Percentiles rank a stretch among this genome's conserved stretches.
Evolutionary conservation across 495 filamentous ascomycete genomes (phyloP).

Genomic region (Aspergillus carlsbadensis): DNA sequence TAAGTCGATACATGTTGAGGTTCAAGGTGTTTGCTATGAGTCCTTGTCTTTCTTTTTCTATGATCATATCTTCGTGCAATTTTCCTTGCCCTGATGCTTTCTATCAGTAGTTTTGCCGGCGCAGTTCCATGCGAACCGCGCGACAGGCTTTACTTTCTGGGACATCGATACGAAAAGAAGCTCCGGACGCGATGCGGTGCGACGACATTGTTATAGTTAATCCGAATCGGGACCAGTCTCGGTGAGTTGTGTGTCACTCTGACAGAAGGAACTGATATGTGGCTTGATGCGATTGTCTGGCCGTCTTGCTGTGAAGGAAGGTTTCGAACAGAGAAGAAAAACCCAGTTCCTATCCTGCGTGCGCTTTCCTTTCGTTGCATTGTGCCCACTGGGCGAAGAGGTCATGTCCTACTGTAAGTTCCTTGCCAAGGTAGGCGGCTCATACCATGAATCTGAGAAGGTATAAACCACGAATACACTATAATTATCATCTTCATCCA

Average conservation of each 20-base stretch:
- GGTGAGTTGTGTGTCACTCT: constrained; percentile 10
- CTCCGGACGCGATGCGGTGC: not conserved
- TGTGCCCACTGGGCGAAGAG: not conserved
- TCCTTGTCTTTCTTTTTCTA: constrained; percentile 14
- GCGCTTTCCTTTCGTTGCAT: constrained; percentile 5
- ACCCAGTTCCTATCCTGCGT: not conserved
- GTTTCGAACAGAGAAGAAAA: not conserved
- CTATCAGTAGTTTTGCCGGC: constrained; percentile 11
- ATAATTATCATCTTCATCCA: not conserved
- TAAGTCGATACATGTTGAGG: constrained; percentile 45
- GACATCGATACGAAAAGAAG: constrained; percentile 2
- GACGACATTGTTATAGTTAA: not conserved
- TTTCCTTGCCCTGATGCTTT: constrained; percentile 13
- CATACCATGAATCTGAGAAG: not conserved
- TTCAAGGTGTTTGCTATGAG: constrained; percentile 28
- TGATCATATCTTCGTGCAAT: constrained; percentile 9
- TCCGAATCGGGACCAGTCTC: not conserved
- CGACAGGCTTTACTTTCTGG: constrained; percentile 6
- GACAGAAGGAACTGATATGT: constrained; percentile 11
- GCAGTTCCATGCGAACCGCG: not conserved
- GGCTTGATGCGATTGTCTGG: not conserved
- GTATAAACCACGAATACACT: constrained; percentile 2
- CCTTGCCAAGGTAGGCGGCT: constrained; percentile 7
- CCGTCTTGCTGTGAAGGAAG: not conserved
- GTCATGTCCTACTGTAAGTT: constrained; percentile 7